phyloP scores from a whole-genome alignment of 805 yeast species.

The Teunomyces lycoperdinae region DNA sequence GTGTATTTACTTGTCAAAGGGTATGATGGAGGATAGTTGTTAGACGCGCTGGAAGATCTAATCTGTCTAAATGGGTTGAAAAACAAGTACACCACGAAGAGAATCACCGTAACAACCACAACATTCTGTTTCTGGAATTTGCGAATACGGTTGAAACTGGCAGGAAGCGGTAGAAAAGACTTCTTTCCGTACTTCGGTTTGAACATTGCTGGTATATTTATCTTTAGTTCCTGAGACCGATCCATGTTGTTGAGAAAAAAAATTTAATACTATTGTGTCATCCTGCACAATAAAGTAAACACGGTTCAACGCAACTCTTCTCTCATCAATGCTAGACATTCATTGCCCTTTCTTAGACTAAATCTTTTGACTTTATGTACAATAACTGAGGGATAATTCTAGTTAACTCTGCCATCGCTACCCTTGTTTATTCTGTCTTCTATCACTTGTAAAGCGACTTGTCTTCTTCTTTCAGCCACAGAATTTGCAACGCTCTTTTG shows the following conservation, averaged over 20 bases:
- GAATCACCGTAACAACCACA: slow-evolving; percentile 10
- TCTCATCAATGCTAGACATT: not conserved
- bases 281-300: not conserved
- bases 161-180: slow-evolving; percentile 28
- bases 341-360: not conserved
- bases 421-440: slow-evolving; percentile 55
- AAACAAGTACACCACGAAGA: slow-evolving; percentile 18
- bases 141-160: slow-evolving; percentile 19
- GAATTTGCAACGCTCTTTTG: slow-evolving; percentile 38
- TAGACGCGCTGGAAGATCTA: not conserved
- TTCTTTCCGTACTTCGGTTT: slow-evolving; percentile 26
- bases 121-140: slow-evolving; percentile 14
- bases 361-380: not conserved
- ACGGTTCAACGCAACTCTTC: not conserved
- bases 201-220: slow-evolving; percentile 13
- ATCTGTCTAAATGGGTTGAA: slow-evolving; percentile 19
- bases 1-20: slow-evolving; percentile 29
- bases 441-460: slow-evolving; percentile 69
- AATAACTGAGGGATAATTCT: not conserved
- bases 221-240: slow-evolving; percentile 1
- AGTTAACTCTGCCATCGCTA: not conserved
- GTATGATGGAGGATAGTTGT: slow-evolving; percentile 28
- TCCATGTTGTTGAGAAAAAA: slow-evolving; percentile 3
- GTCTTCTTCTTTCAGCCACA: slow-evolving; percentile 74
- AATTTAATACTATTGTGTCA: not conserved